Base-by-base conservation (phyloP, 2,329 filamentous ascomycete species). In the Phialophora chinensis region DNA sequence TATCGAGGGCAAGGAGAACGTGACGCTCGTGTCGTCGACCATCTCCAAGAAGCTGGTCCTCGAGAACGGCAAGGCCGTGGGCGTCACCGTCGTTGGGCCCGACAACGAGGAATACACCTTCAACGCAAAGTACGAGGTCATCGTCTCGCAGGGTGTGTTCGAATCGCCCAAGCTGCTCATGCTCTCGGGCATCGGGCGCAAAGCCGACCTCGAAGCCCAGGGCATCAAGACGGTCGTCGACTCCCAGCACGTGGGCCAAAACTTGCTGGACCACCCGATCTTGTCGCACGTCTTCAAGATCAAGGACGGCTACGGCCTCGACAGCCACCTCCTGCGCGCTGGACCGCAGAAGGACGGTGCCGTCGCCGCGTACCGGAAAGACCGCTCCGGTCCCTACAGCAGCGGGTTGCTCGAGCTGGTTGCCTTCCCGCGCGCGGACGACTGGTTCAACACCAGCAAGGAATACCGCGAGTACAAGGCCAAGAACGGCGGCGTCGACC, bases 91-190 rank as follows among this genome's bases (percentile, higher is more conserved):
- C 11, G 79, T 85, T 55, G 78, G 75, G 8, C 72, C 77, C 2
- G 71, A 75, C 12, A 80, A 79, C 27, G 67, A 81, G 14, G 79
- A 82, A 59, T 76, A 82, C 33, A 80, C 72, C 35, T 79, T 87
- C 67, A 77, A 75, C 6, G 84, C 86, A 44, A 80, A 75, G 27
- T 77, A 77, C 35, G 86, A 87, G 70, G 77, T 83, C 56, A 81
- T 84, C 65, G 66, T 83, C 50, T 75, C 80, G 4, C 81, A 75
- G 5, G 88, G 88, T 17, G 83, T 85, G 1, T 90, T 86, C 75
- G 87, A 90, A 76, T 84, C 84, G 1, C 87, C 87, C 5, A 88
- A 90, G 75, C 77, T 91, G 1, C 83, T 91, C 8, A 86, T 88
- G 78, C 82, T 90, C 1, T 85, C 81, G 60, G 88, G 88, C 23